Evolutionary conservation across 768 basidiomycete genomes (phyloP).

Genomic region (Lactarius tabidus): DNA sequence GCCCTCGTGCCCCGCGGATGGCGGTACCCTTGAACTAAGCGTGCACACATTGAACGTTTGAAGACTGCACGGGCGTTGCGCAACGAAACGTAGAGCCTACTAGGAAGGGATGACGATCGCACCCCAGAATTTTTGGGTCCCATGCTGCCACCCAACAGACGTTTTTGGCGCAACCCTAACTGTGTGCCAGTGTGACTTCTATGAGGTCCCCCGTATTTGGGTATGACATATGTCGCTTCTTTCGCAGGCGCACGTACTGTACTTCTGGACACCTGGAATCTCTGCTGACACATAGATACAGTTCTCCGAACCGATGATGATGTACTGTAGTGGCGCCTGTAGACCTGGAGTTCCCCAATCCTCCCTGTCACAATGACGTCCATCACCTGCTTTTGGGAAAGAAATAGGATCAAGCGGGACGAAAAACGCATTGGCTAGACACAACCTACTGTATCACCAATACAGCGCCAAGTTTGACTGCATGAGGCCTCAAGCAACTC

Average conservation of each 20-base stretch:
- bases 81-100: not conserved
- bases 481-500: not conserved
- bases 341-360: not conserved
- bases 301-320: not conserved
- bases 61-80: not conserved
- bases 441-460: not conserved
- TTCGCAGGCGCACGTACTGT: not conserved
- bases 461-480: not conserved
- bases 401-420: not conserved
- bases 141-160: not conserved
- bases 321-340: not conserved
- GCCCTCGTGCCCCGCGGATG: conserved; percentile 9
- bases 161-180: not conserved
- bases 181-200: not conserved
- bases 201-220: not conserved
- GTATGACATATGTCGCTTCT: not conserved
- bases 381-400: not conserved
- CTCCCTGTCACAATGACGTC: conserved; percentile 2
- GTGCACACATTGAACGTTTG: not conserved
- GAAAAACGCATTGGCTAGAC: not conserved
- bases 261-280: not conserved
- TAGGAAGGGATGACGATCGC: not conserved
- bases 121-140: not conserved
- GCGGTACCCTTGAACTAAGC: conserved; percentile 1
- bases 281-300: not conserved